Evolutionary conservation across 495 filamentous ascomycete genomes (phyloP), one percentile per base, ranked within the genome.

Genomic region (Penicillium bialowiezense): DNA sequence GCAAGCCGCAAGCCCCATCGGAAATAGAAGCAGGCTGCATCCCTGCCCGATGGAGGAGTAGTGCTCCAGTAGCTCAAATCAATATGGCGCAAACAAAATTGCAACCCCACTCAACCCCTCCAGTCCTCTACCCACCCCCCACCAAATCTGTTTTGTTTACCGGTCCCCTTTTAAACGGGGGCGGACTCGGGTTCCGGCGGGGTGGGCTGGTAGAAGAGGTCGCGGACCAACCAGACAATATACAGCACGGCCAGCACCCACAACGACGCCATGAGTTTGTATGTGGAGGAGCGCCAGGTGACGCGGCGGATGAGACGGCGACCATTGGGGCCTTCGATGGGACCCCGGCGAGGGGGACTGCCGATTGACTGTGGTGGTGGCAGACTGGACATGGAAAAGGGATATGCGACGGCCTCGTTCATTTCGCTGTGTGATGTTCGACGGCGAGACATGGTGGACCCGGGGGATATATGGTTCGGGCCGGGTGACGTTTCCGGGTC

Each of bases 201-300:
- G 35, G 69, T 70, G 0, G 72, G 71, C 20, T 71, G 53, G 54
- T 65, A 73, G 51, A 74, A 74, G 37, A 76, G 59, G 44, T 74
- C 72, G 5, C 71, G 65, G 44, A 76, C 74, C 41, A 76, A 51
- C 71, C 71, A 76, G 48, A 76, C 63, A 49, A 76, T 72, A 43
- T 73, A 76, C 29, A 76, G 52, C 5, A 76, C 67, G 6, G 70
- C 70, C 23, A 76, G 41, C 26, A 76, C 68, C 69, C 71, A 76
- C 9, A 76, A 62, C 28, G 68, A 73, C 5, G 72, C 71, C 64
- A 76, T 71, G 29, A 76, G 55, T 48, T 74, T 76, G 64, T 76
- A 76, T 2, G 71, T 74, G 9, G 72, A 74, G 7, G 72, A 76
- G 39, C 72, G 71, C 72, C 72, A 76, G 55, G 72, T 76, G 63